These are phyloP conservation scores for Cyclocybe cylindracea DNA, from an alignment of 768 basidiomycete genomes.

Conservation along the genomic window DNA sequence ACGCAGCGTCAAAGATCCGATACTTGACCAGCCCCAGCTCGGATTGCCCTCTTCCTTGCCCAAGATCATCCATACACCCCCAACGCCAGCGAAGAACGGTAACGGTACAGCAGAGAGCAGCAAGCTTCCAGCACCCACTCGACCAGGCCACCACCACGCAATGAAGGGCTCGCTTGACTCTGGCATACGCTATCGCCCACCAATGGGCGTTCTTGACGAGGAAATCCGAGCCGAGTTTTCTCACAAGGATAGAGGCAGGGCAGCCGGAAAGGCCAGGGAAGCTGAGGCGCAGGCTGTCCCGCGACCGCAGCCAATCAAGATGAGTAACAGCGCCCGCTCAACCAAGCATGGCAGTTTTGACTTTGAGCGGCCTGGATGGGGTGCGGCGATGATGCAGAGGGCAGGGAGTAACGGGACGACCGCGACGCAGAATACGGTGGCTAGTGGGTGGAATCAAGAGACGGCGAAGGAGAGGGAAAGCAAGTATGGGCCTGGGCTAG, in stretches of 20 bases:
- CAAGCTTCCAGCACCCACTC: constrained; percentile 1
- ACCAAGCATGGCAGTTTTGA: constrained; percentile 76
- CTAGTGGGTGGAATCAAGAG: constrained; percentile 25
- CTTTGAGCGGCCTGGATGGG: constrained; percentile 68
- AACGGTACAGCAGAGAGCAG: background rate
- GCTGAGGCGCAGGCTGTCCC: constrained; percentile 16
- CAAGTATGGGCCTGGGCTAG: constrained; percentile 40
- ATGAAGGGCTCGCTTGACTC: constrained; percentile 37
- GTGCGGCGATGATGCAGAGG: constrained; percentile 39
- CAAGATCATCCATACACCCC: constrained; percentile 32
- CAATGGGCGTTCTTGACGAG: constrained; percentile 39
- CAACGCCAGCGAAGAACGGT: constrained; percentile 29
- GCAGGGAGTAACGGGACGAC: constrained; percentile 42
- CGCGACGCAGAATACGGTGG: constrained; percentile 29
- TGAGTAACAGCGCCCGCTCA: constrained; percentile 35
- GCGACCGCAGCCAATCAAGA: constrained; percentile 16
- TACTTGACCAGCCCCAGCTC: constrained; percentile 10
- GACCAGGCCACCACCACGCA: constrained; percentile 15
- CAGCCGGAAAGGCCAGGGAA: constrained; percentile 21
- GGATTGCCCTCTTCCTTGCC: constrained; percentile 19
- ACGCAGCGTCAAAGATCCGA: constrained; percentile 21
- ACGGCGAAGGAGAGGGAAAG: constrained; percentile 33
- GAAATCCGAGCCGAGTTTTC: constrained; percentile 18
- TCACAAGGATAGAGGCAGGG: constrained; percentile 18
- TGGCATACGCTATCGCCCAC: constrained; percentile 31